Base-by-base conservation (phyloP, 1,284 basidiomycete genomes). In the Anthracocystis panici-leucophaei region DNA sequence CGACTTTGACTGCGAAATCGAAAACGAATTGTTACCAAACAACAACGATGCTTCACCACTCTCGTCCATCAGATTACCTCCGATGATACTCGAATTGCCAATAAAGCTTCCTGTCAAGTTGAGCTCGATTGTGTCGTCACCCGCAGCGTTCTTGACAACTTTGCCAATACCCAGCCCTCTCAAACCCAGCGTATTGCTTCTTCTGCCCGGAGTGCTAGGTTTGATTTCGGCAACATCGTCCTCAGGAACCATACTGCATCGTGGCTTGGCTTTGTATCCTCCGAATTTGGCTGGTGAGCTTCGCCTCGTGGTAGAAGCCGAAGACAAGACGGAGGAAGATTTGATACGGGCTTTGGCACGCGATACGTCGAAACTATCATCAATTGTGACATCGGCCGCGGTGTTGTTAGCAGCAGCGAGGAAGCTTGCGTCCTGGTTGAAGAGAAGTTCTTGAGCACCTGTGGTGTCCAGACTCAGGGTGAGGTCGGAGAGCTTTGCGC, bases 41-140 rank as follows among this genome's bases (percentile, higher is more conserved):
- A 75, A 42, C 50, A 75, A 6, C 4, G 56, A 60, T 4, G 57
- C 60, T 31, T 75, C 67, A 1, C 53, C 67, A 29, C 67, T 70
- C 31, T 75, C 73, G 49, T 75, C 73, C 73, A 75, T 70, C 1
- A 75, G 35, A 16, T 75, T 75, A n/a, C 61, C 59, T 12, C 44
- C 57, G 18, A 57, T 53, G 33, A 64, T 50, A 16, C 64, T 67
- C 23, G 65, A 57, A 23, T 60, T 67, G 7, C 54, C 71, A 9
- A 74, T 52, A 33, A 68, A 74, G 62, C 57, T 61, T 2, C 72
- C 66, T 1, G 72, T 75, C 29, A 69, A 42, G n/a, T 75, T 69
- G 6, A 75, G 49, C 54, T 75, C 73, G 41, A 70, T 66, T 25
- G 73, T 75, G 11, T 67, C 64, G 12, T 75, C 72, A 2, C 72